A percentile compares a stretch with the other conserved stretches of the same genome.
Conservation (phyloP, 1,139 yeast genomes). For the Barnettozyma hawaiiensis region DNA sequence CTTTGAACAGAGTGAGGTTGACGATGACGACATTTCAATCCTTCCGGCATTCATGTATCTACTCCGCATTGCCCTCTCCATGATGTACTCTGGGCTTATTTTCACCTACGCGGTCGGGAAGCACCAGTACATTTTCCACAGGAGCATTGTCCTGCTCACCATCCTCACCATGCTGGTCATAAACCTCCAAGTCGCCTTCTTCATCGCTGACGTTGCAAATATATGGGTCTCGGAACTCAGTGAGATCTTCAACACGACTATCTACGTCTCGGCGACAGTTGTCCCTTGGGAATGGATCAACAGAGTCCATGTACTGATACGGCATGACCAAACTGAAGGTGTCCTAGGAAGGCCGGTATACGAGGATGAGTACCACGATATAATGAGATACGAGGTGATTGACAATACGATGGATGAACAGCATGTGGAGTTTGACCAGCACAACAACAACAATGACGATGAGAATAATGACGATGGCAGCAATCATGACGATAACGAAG, state of each 20-base stretch:
- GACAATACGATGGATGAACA: constrained; percentile 29
- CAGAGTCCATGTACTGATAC: constrained; percentile 54
- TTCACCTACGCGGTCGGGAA: constrained; percentile 54
- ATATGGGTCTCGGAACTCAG: constrained; percentile 68
- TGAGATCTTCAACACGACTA: constrained; percentile 65
- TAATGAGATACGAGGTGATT: constrained; percentile 39
- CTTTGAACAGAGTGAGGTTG: constrained; percentile 20
- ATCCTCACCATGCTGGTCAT: constrained; percentile 53
- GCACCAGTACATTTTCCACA: constrained; percentile 48
- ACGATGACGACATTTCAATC: constrained; percentile 48
- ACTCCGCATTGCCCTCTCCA: constrained; percentile 67
- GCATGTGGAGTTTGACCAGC: constrained; percentile 16
- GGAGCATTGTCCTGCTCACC: constrained; percentile 48
- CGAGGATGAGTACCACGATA: constrained; percentile 49
- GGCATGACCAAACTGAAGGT: constrained; percentile 68
- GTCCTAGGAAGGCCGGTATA: constrained; percentile 73
- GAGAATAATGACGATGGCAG: constrained; percentile 3
- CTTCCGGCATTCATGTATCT: constrained; percentile 77
- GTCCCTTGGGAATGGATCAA: constrained; percentile 90
- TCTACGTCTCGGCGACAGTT: constrained; percentile 68
- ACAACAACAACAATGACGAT: constrained; percentile 5
- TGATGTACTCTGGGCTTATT: constrained; percentile 65
- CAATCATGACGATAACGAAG: constrained; percentile 1
- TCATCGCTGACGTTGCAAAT: constrained; percentile 71
- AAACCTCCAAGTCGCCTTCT: constrained; percentile 64